Percentiles rank a stretch among this genome's conserved stretches.
These are phyloP conservation scores for Porphyrellus cyaneotinctus DNA, from an alignment of 768 basidiomycete species.

Conservation along the genomic window DNA sequence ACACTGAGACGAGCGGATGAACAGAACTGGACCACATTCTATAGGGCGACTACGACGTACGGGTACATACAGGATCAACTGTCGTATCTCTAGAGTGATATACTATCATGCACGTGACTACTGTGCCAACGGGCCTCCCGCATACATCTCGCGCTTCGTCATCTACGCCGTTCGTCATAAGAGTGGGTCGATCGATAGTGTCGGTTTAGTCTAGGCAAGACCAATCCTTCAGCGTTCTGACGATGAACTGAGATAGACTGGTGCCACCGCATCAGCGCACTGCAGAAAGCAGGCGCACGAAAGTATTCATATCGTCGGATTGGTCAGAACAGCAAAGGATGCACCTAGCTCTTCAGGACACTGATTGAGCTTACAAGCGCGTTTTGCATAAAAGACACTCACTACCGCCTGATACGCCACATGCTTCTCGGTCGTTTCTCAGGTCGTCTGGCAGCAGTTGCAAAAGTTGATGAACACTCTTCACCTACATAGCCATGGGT, in stretches of 20 bases:
- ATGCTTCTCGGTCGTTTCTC: constrained; percentile 26
- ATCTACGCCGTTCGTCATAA: constrained; percentile 36
- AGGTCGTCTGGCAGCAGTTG: constrained; percentile 26
- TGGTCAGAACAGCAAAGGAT: constrained; percentile 23
- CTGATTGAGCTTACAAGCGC: constrained; percentile 31
- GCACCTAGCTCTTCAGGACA: constrained; percentile 32
- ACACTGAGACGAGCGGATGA: constrained; percentile 3
- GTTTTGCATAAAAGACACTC: constrained; percentile 28
- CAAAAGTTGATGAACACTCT: too few species aligned
- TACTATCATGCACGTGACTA: too few species aligned
- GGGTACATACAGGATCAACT: constrained; percentile 28
- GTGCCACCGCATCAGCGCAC: neutral
- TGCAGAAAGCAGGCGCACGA: neutral
- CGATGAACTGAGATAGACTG: constrained; percentile 33
- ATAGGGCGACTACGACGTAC: constrained; percentile 32
- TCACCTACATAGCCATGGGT: constrained; percentile 25
- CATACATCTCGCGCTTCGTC: too few species aligned
- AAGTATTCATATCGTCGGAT: constrained; percentile 29
- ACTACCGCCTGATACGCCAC: constrained; percentile 34
- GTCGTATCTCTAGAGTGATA: too few species aligned
- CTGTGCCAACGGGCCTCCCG: too few species aligned
- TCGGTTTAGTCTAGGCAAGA: constrained; percentile 40
- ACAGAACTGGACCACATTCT: constrained; percentile 16
- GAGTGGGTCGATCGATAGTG: constrained; percentile 35
- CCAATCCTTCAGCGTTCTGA: constrained; percentile 43